phyloP scores from a whole-genome alignment of 768 basidiomycete species.

The Galerina marginata region DNA sequence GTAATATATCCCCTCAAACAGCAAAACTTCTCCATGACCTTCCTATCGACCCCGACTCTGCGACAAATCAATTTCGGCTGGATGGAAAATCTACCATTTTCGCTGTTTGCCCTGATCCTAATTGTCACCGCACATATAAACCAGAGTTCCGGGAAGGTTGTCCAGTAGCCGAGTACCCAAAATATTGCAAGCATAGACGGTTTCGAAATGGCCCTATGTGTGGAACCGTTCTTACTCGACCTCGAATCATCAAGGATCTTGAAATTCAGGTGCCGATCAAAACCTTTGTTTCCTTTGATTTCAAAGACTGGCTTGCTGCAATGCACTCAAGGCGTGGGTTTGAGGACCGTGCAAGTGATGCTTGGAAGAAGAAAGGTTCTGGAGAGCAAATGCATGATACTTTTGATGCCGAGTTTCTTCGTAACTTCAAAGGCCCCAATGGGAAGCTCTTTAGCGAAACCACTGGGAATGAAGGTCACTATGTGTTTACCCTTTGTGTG shows the following conservation, averaged over 20 bases:
- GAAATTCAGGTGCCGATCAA: slow-evolving; percentile 21
- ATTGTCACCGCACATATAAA: slow-evolving; percentile 19
- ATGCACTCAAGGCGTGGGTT: slow-evolving; percentile 30
- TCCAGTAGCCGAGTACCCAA: slow-evolving; percentile 15
- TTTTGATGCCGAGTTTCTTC: not conserved
- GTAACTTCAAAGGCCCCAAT: slow-evolving; percentile 5
- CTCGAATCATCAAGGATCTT: not conserved
- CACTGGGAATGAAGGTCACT: too few relatives aligned
- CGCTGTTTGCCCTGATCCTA: slow-evolving; percentile 6
- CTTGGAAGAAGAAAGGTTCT: not conserved
- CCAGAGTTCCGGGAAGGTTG: slow-evolving; percentile 11
- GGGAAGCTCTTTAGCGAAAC: too few relatives aligned
- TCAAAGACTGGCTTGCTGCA: slow-evolving; percentile 31
- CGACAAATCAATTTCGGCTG: too few relatives aligned
- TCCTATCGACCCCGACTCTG: too few relatives aligned
- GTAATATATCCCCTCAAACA: too few relatives aligned
- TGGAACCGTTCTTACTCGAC: slow-evolving; percentile 3
- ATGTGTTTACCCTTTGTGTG: not conserved
- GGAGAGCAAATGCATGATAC: not conserved
- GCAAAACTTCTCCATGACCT: too few relatives aligned
- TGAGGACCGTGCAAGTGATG: slow-evolving; percentile 32
- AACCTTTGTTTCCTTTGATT: slow-evolving; percentile 18
- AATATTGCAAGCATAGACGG: slow-evolving; percentile 9
- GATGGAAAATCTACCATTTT: too few relatives aligned
- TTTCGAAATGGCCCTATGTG: slow-evolving; percentile 11